phyloP scores from a whole-genome alignment of 371 early-diverging fungal genomes.

The Entomophthora muscae region DNA sequence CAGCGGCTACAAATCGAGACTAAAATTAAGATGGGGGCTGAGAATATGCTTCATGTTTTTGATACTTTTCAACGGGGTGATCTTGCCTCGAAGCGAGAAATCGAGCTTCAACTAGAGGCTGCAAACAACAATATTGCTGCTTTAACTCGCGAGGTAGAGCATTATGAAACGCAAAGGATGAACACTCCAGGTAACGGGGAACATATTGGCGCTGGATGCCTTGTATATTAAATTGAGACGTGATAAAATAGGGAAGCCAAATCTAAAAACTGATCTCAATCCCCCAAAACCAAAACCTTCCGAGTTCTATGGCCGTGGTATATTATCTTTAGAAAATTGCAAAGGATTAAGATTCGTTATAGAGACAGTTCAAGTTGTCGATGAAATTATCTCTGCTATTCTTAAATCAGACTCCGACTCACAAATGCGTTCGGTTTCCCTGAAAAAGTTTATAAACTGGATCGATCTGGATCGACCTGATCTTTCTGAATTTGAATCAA shows the following conservation, averaged over 20 bases:
- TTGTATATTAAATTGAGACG: too few relatives aligned
- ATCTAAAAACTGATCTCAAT: background rate
- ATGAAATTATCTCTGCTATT: background rate
- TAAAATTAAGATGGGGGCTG: conserved; percentile 3
- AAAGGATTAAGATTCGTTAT: background rate
- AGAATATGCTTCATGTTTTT: conserved; percentile 5
- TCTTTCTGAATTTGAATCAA: background rate
- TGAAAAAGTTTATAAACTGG: background rate
- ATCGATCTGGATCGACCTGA: background rate
- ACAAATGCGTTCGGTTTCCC: background rate
- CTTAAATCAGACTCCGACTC: background rate
- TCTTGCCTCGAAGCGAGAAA: background rate
- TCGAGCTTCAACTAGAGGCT: background rate
- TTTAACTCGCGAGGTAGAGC: conserved; percentile 4
- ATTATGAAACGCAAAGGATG: background rate
- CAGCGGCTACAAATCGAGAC: conserved; percentile 3
- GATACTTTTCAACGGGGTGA: conserved; percentile 8
- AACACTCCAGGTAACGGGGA: too few relatives aligned
- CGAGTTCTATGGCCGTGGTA: background rate
- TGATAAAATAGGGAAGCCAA: background rate
- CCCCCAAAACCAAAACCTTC: background rate
- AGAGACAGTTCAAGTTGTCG: background rate
- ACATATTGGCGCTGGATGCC: too few relatives aligned
- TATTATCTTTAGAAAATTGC: too few relatives aligned
- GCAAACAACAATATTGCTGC: conserved; percentile 5